phyloP scores from a whole-genome alignment of 2,329 filamentous ascomycete genomes.

The Cryphonectria japonica region DNA sequence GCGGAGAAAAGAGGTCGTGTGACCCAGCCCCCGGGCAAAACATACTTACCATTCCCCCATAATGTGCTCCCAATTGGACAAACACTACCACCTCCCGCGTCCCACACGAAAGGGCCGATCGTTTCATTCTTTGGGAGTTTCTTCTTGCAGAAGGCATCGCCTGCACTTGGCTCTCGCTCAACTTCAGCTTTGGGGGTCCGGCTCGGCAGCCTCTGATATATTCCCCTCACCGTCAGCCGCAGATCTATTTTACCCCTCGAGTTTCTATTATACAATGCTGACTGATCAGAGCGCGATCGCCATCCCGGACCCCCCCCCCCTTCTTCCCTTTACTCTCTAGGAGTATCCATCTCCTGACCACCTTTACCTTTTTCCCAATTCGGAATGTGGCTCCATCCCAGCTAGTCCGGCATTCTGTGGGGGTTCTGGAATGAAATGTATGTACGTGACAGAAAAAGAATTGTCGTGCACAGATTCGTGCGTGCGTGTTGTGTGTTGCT shows the following conservation, averaged over 20 bases:
- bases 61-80: background rate
- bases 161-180: background rate
- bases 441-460: too few species aligned
- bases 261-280: background rate
- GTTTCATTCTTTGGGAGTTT: background rate
- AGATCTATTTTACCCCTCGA: background rate
- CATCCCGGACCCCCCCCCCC: background rate
- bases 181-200: background rate
- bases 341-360: background rate
- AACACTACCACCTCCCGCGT: background rate
- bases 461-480: too few species aligned
- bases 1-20: constrained; percentile 27
- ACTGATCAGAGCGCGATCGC: background rate
- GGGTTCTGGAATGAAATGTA: background rate
- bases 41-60: constrained; percentile 2
- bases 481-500: too few species aligned
- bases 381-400: background rate
- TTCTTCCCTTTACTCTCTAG: background rate
- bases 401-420: background rate
- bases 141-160: background rate
- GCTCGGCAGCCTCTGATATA: background rate
- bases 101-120: background rate
- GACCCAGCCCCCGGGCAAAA: constrained; percentile 21
- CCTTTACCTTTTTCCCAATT: background rate
- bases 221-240: background rate